Evolutionary conservation across 345 rosid species (phyloP).

Genomic region (Brassica rapa): DNA sequence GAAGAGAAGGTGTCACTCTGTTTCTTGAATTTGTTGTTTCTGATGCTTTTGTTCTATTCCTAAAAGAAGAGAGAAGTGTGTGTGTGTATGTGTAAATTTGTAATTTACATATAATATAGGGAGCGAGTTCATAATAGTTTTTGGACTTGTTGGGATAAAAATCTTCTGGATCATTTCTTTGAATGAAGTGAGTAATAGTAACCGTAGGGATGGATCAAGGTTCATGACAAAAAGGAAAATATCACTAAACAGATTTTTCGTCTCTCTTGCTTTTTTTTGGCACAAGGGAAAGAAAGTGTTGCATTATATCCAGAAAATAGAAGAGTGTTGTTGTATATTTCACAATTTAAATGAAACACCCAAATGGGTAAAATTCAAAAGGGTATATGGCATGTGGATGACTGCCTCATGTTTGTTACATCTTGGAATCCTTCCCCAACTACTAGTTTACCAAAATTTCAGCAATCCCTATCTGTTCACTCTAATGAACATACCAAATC

Average conservation of each 20-base stretch:
- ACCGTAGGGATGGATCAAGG: neutral
- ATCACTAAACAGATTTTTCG: neutral
- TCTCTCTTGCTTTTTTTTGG: neutral
- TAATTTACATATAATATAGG: neutral
- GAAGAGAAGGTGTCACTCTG: constrained; percentile 87
- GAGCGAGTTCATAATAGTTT: constrained; percentile 1
- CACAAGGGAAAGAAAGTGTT: neutral
- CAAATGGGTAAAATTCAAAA: neutral
- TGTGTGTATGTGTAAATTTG: constrained; percentile 28
- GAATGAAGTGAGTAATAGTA: neutral
- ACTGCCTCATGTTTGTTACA: neutral
- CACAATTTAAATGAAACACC: neutral
- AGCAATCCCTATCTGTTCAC: no score
- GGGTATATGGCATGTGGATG: neutral
- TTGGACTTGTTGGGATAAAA: neutral
- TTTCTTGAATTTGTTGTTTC: constrained; percentile 49
- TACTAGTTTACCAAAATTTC: no score
- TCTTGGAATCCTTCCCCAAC: neutral
- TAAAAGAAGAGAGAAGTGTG: constrained; percentile 8
- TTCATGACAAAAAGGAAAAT: neutral
- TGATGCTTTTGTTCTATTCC: constrained; percentile 1
- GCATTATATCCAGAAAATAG: neutral
- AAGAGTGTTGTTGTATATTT: neutral
- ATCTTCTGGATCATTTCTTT: neutral
- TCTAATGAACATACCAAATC: no score